Evolutionary conservation across 768 basidiomycete species (phyloP).

Genomic region (Amanita rubescens): DNA sequence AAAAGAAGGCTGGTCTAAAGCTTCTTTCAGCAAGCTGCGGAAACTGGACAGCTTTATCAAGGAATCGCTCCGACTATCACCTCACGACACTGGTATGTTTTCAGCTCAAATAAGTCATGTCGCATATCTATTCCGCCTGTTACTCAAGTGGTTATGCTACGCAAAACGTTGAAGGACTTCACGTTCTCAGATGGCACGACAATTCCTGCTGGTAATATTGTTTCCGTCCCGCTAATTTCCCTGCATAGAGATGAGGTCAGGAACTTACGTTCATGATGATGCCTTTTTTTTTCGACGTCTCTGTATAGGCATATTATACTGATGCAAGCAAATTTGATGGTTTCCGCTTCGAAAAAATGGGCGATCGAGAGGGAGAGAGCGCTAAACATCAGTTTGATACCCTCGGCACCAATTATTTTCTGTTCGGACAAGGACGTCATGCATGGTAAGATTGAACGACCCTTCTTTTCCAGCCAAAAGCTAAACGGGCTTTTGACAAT

Average conservation of each 20-base stretch:
- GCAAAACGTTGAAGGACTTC: slow-evolving; percentile 30
- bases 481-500: not conserved
- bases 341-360: slow-evolving; percentile 32
- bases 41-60: slow-evolving; percentile 41
- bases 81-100: slow-evolving; percentile 16
- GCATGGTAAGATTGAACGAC: slow-evolving; percentile 9
- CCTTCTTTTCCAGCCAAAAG: not conserved
- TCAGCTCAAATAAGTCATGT: not conserved
- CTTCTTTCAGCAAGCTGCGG: slow-evolving; percentile 28
- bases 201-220: slow-evolving; percentile 19
- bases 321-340: slow-evolving; percentile 25
- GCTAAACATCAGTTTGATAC: slow-evolving; percentile 25
- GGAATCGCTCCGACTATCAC: slow-evolving; percentile 27
- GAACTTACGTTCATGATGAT: not conserved
- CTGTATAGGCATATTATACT: slow-evolving; percentile 25
- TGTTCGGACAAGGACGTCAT: slow-evolving; percentile 25
- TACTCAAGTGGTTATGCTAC: slow-evolving; percentile 19
- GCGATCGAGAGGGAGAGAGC: slow-evolving; percentile 19
- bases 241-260: slow-evolving; percentile 6
- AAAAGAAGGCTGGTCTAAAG: slow-evolving; percentile 31
- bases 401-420: slow-evolving; percentile 18
- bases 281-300: not conserved
- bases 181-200: slow-evolving; percentile 24
- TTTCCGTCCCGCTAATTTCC: slow-evolving; percentile 11
- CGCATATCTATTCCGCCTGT: not conserved